phyloP scores from a whole-genome alignment of 768 basidiomycete species.

The Dendrothele bispora region DNA sequence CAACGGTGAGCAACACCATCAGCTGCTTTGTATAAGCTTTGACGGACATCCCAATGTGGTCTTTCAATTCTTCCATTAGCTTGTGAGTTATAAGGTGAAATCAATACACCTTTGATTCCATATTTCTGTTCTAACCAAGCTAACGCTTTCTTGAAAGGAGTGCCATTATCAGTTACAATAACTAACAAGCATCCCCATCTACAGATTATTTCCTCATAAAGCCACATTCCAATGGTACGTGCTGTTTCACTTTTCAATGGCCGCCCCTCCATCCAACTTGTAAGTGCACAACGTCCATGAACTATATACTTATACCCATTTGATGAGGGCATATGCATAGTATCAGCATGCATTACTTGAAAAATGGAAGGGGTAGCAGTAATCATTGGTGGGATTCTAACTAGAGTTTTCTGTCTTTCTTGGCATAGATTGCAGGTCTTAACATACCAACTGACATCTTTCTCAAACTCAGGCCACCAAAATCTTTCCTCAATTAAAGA shows the following conservation, averaged over 20 bases:
- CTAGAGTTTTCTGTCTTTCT: slow-evolving; percentile 16
- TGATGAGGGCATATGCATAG: slow-evolving; percentile 23
- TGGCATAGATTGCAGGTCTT: slow-evolving; percentile 34
- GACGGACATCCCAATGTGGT: slow-evolving; percentile 12
- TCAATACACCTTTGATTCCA: not conserved
- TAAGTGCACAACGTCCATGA: slow-evolving; percentile 23
- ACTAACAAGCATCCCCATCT: slow-evolving; percentile 35
- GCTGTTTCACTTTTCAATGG: slow-evolving; percentile 19
- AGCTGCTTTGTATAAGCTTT: slow-evolving; percentile 15
- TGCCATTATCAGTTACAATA: slow-evolving; percentile 36
- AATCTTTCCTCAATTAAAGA: slow-evolving; percentile 11
- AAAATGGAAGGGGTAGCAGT: slow-evolving; percentile 24
- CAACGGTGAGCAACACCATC: slow-evolving; percentile 12
- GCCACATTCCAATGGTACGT: slow-evolving; percentile 18
- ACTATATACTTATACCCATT: slow-evolving; percentile 21
- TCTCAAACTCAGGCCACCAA: slow-evolving; percentile 22
- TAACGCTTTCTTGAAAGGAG: slow-evolving; percentile 24
- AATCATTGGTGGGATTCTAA: slow-evolving; percentile 26
- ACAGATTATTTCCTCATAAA: slow-evolving; percentile 25
- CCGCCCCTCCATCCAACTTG: slow-evolving; percentile 18
- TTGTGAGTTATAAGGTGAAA: slow-evolving; percentile 1
- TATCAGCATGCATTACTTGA: slow-evolving; percentile 23
- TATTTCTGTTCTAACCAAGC: slow-evolving; percentile 5
- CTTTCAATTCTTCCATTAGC: not conserved
- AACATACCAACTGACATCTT: slow-evolving; percentile 30